phyloP scores from a whole-genome alignment of 805 yeast genomes.

The Starmerella cellae region DNA sequence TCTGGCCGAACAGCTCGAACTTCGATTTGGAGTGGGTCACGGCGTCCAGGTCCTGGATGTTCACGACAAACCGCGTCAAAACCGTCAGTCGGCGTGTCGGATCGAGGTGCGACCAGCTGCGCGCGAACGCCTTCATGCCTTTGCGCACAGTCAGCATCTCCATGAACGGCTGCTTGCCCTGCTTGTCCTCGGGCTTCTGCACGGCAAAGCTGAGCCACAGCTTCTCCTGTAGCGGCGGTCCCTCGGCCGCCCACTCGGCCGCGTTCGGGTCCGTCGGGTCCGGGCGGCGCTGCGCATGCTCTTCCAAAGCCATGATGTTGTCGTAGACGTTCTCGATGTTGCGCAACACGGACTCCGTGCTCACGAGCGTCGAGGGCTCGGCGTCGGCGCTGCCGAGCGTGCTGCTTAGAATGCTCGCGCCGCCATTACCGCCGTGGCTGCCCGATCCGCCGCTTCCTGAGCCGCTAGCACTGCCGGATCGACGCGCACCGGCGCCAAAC shows the following conservation, averaged over 20 bases:
- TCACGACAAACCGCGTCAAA: constrained; percentile 64
- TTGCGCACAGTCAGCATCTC: constrained; percentile 73
- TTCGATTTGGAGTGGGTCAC: constrained; percentile 27
- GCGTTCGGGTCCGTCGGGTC: constrained; percentile 25
- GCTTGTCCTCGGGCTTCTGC: constrained; percentile 18
- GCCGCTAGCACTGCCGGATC: background rate
- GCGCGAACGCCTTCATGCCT: constrained; percentile 76
- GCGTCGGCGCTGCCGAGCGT: constrained; percentile 25
- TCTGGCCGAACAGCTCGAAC: constrained; percentile 47
- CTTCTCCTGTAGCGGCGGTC: constrained; percentile 25
- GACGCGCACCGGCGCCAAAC: no score
- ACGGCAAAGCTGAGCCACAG: constrained; percentile 73
- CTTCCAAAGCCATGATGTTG: constrained; percentile 65
- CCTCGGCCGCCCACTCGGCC: constrained; percentile 26
- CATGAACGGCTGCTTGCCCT: constrained; percentile 53
- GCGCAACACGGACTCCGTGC: constrained; percentile 41
- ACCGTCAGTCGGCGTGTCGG: constrained; percentile 65
- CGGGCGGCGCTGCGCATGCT: constrained; percentile 48
- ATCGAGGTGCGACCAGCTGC: constrained; percentile 70
- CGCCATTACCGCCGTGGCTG: background rate
- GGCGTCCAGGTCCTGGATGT: constrained; percentile 66
- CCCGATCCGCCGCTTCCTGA: background rate
- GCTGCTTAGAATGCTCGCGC: constrained; percentile 20
- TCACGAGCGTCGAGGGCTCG: constrained; percentile 22
- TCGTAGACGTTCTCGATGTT: constrained; percentile 69